phyloP scores from a whole-genome alignment of 2,329 filamentous ascomycete genomes.

The Fusarium oligoseptatum region DNA sequence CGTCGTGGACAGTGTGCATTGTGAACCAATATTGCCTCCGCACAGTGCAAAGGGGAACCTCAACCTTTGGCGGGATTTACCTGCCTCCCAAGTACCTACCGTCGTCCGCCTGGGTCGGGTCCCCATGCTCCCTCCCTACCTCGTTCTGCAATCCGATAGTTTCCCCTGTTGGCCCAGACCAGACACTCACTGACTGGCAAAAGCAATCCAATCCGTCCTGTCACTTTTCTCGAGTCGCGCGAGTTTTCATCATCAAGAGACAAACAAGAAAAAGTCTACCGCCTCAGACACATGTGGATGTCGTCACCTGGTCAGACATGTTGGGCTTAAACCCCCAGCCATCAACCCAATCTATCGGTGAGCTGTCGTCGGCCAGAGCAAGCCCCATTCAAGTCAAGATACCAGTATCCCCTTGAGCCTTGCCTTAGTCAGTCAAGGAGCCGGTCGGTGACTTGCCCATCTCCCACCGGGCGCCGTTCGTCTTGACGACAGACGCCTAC shows the following conservation, averaged over 20 bases:
- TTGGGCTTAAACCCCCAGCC: conserved; percentile 18
- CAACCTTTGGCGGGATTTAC: conserved; percentile 9
- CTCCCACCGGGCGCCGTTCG: background rate
- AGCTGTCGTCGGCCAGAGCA: conserved; percentile 4
- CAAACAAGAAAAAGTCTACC: conserved; percentile 23
- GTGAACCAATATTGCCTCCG: background rate
- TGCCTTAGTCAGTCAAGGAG: conserved; percentile 6
- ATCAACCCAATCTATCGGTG: conserved; percentile 29
- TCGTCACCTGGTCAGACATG: conserved; percentile 30
- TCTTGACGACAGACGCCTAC: conserved; percentile 14
- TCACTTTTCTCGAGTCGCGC: conserved; percentile 12
- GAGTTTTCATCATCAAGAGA: conserved; percentile 9
- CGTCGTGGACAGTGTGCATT: background rate
- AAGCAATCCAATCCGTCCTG: conserved; percentile 16
- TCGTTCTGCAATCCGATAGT: conserved; percentile 18
- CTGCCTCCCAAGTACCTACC: conserved; percentile 10
- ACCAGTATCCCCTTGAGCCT: background rate
- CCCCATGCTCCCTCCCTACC: conserved; percentile 17
- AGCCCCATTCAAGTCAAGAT: background rate
- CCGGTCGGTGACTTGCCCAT: conserved; percentile 11
- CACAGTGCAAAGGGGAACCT: conserved; percentile 18
- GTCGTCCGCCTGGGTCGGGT: background rate
- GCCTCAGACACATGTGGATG: conserved; percentile 13
- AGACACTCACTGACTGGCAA: conserved; percentile 8
- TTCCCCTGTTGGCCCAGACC: conserved; percentile 2